Base-by-base conservation (phyloP, 169 alveolate genomes). In the Plasmodium reichenowi region DNA sequence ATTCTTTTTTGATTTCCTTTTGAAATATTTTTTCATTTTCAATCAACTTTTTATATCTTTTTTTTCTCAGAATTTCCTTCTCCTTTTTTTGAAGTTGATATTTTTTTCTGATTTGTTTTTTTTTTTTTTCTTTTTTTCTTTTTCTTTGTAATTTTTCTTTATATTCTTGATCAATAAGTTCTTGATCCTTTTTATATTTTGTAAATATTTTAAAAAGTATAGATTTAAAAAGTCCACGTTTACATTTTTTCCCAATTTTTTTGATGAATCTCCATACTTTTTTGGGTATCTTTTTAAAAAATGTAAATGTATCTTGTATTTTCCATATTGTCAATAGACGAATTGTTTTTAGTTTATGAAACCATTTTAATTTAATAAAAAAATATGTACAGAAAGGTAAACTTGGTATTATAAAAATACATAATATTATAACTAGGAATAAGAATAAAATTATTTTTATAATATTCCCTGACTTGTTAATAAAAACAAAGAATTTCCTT, bases 341-440 rank as follows among this genome's bases (percentile, higher is more conserved):
- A 12, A 26, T 15, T 13, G 64, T 76, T 58, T 47, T 15, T 58
- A 76, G 15, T 6, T 17, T 64, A 62, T 76, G 67, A 71, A 64
- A 76, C 70, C 64, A 76, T 13, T 66, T 15, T 12, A 56, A 38
- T 15, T 62, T 76, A 6, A 63, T 66, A 7, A 60, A 7, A 67
- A 76, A 5, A 22, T 43, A 43, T 1, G 52, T 76, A 24, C 64
- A 68, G 17, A 68, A n/a, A 58, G 73, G 78, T 32, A 64, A 29
- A 13, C 89, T 76, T 5, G 89, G 89, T 13, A 76, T 29, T 26
- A 74, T 29, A 45, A 74, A 74, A 12, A 60, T 74, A 3, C 15
- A n/a, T 0, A 38, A 17, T 1, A 29, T 70, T 20, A 64, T 47
- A 15, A 76, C 2, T 6, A 32, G 26, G 4, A 64, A 45, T 17